A percentile compares a stretch with the other conserved stretches of the same genome.
Evolutionary conservation across 2,329 filamentous ascomycete species (phyloP).

Genomic region (Colletotrichum sansevieriae): DNA sequence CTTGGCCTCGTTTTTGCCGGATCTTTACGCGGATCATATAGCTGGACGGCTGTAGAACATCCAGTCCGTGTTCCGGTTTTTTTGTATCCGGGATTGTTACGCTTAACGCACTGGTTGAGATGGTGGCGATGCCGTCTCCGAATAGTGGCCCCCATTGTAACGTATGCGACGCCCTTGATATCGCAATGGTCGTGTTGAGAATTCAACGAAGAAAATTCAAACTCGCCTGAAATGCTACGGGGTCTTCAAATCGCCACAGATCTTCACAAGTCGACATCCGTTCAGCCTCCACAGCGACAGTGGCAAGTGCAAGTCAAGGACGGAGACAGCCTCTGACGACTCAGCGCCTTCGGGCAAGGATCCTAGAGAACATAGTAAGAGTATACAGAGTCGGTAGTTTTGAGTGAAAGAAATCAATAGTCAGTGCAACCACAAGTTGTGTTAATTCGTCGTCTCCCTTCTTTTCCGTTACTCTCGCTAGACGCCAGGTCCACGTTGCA

Average conservation of each 20-base stretch:
- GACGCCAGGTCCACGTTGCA: too few relatives aligned
- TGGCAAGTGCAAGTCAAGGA: fast-evolving
- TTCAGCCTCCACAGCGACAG: neutral
- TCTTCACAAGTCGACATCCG: too few relatives aligned
- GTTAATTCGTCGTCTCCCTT: neutral
- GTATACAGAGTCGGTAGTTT: neutral
- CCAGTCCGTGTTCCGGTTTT: too few relatives aligned
- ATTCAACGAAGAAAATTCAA: too few relatives aligned
- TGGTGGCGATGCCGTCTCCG: too few relatives aligned
- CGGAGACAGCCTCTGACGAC: fast-evolving
- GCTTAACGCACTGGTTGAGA: too few relatives aligned
- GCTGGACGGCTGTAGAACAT: constrained; percentile 1
- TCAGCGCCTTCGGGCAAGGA: neutral
- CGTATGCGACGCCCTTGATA: too few relatives aligned
- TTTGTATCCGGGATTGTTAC: too few relatives aligned
- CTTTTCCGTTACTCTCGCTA: constrained; percentile 12
- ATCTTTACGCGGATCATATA: constrained; percentile 26
- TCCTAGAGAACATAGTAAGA: neutral
- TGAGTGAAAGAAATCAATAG: neutral
- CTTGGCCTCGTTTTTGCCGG: constrained; percentile 28
- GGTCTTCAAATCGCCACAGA: too few relatives aligned
- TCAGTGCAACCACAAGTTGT: neutral
- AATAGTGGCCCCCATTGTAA: too few relatives aligned
- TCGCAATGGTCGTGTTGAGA: too few relatives aligned
- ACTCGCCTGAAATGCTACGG: too few relatives aligned